These are phyloP conservation scores for Coffea humblotiana DNA, from an alignment of 305 asterid genomes.

Conservation along the genomic window DNA sequence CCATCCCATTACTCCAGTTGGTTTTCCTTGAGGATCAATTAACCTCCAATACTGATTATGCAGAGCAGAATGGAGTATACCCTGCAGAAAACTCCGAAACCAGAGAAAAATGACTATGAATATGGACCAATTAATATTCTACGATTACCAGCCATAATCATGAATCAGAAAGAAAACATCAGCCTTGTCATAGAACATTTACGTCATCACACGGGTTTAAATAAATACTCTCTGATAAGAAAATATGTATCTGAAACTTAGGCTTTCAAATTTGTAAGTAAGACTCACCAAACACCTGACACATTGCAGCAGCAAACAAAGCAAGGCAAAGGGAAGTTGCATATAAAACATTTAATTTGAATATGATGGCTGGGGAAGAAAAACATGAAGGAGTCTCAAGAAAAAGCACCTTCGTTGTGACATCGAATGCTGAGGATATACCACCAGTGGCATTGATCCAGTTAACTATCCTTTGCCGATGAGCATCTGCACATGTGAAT, in stretches of 20 bases:
- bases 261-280: too few relatives aligned
- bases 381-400: not conserved
- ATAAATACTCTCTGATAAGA: not conserved
- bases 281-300: not conserved
- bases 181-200: not conserved
- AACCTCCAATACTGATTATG: constrained; percentile 56
- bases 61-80: constrained; percentile 47
- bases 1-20: constrained; percentile 72
- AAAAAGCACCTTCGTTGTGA: constrained; percentile 51
- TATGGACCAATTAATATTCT: not conserved
- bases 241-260: not conserved
- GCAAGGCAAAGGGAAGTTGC: not conserved
- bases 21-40: constrained; percentile 60
- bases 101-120: not conserved
- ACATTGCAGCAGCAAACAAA: not conserved
- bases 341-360: not conserved
- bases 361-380: not conserved
- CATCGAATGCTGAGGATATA: constrained; percentile 61
- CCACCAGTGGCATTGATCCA: constrained; percentile 72
- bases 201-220: not conserved
- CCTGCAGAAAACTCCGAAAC: constrained; percentile 25
- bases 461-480: constrained; percentile 58
- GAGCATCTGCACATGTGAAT: constrained; percentile 41
- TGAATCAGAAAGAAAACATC: not conserved
- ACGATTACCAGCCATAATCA: not conserved